Evolutionary conservation across 2,329 filamentous ascomycete genomes (phyloP).

Genomic region (Incumbomyces delicatus): DNA sequence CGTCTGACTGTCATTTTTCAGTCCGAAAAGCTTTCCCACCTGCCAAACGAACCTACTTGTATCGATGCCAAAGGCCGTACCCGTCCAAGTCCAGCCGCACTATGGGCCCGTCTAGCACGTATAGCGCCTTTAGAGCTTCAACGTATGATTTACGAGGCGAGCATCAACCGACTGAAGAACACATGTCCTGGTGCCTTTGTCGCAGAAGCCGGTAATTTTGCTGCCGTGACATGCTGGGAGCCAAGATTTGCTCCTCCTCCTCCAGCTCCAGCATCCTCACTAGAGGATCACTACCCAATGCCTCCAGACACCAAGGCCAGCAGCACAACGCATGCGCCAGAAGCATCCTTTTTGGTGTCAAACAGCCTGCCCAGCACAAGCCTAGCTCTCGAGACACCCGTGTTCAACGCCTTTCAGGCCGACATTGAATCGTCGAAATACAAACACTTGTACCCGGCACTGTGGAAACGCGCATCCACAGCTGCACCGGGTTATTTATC

Average conservation of each 20-base stretch:
- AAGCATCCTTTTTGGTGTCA: too few relatives aligned
- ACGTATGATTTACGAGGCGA: neutral
- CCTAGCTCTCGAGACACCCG: neutral
- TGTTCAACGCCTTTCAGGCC: neutral
- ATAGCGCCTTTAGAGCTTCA: neutral
- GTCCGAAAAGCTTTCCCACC: neutral
- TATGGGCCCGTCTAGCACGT: neutral
- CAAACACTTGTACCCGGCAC: neutral
- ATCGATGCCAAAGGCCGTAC: neutral
- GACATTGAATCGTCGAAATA: neutral
- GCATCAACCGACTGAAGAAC: neutral
- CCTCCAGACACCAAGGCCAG: too few relatives aligned
- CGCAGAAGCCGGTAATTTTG: neutral
- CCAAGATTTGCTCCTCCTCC: neutral
- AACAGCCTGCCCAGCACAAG: too few relatives aligned
- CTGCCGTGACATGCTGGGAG: neutral
- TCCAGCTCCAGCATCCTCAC: neutral
- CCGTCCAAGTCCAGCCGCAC: neutral
- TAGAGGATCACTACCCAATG: too few relatives aligned
- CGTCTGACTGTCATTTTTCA: neutral
- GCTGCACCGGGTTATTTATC: too few relatives aligned
- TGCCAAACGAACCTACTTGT: neutral
- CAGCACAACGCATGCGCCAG: too few relatives aligned
- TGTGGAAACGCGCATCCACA: neutral
- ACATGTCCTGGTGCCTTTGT: neutral